Base-by-base conservation (phyloP, 495 filamentous ascomycete species). In the Aspergillus incahuasiensis region DNA sequence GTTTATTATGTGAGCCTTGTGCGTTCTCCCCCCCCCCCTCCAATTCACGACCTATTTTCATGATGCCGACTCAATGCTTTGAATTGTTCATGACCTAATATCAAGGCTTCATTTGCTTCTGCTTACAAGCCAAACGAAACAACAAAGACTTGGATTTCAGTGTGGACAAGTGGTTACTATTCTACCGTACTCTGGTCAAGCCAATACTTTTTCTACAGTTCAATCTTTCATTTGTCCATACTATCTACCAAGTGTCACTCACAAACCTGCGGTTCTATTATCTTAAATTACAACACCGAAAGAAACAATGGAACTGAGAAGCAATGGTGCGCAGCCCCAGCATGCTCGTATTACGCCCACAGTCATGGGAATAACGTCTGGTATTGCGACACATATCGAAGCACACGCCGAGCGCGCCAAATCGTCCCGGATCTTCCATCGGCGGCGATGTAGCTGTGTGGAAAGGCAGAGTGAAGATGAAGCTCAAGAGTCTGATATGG, bases 41-140 rank as follows among this genome's bases (percentile, higher is more conserved):
- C n/a, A n/a, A 32, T 22, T 42, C 21, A 48, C 44, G 21, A 38
- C 15, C 45, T 28, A 22, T 42, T 13, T 22, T 6, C 34, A 43
- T 41, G 21, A 55, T 42, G 34, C 34, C 21, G 45, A 30, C 41
- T 11, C 49, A 43, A 34, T n/a, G 25, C 11, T 18, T 21, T 48
- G 53, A 35, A 43, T n/a, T 22, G 39, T 42, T 42, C 34, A 42
- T 55, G 45, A 55, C 45, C 47, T 48, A 25, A 41, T n/a, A 48
- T 32, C 25, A 28, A 28, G 25, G 16, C 22, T 30, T 19, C 25
- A 28, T 30, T 35, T 54, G 16, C 16, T 34, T 8, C n/a, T 16
- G 16, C n/a, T 21, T 35, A 19, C 45, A 7, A 13, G 13, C 15
- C 20, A 48, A 48, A 7, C 28, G 21, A 47, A 15, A 22, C 15